A percentile compares a stretch with the other conserved stretches of the same genome.
Evolutionary conservation across 2,329 filamentous ascomycete species (phyloP).

Genomic region (Neocucurbitaria cava): DNA sequence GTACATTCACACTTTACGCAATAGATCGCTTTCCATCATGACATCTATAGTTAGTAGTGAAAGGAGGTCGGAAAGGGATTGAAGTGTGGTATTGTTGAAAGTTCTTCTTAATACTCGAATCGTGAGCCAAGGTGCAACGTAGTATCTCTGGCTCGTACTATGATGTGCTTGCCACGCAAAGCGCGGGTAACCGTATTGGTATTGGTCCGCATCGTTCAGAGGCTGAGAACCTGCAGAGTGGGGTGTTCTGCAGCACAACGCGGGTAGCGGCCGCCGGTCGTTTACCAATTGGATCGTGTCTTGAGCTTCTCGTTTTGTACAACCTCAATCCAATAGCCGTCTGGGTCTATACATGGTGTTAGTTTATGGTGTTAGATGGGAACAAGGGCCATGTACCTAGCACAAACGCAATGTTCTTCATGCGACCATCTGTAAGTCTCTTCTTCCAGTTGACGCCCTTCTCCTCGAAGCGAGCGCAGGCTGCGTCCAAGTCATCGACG

Average conservation of each 20-base stretch:
- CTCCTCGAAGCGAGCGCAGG: conserved; percentile 85
- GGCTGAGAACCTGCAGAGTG: conserved; percentile 13
- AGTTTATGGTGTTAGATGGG: conserved; percentile 7
- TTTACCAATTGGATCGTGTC: conserved; percentile 49
- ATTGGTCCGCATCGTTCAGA: conserved; percentile 22
- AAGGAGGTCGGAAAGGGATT: not conserved
- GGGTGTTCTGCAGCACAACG: conserved; percentile 18
- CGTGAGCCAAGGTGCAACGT: not conserved
- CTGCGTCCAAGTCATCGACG: conserved; percentile 87
- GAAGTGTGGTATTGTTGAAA: not conserved
- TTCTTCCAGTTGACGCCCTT: conserved; percentile 92
- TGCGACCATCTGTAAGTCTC: conserved; percentile 84
- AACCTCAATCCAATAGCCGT: conserved; percentile 81
- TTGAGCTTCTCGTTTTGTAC: conserved; percentile 79
- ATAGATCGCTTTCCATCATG: not conserved
- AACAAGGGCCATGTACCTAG: conserved; percentile 58
- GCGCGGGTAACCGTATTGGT: conserved; percentile 7
- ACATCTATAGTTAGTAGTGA: not conserved
- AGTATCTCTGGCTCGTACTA: not conserved
- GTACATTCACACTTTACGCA: not conserved
- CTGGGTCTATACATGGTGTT: conserved; percentile 61
- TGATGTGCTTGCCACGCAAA: conserved; percentile 5
- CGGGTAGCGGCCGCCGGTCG: conserved; percentile 8
- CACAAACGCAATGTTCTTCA: conserved; percentile 94
- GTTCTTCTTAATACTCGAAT: not conserved